Percentiles rank a stretch among this genome's conserved stretches.
Conservation (phyloP, 495 filamentous ascomycete species). For the Cryomyces minteri region DNA sequence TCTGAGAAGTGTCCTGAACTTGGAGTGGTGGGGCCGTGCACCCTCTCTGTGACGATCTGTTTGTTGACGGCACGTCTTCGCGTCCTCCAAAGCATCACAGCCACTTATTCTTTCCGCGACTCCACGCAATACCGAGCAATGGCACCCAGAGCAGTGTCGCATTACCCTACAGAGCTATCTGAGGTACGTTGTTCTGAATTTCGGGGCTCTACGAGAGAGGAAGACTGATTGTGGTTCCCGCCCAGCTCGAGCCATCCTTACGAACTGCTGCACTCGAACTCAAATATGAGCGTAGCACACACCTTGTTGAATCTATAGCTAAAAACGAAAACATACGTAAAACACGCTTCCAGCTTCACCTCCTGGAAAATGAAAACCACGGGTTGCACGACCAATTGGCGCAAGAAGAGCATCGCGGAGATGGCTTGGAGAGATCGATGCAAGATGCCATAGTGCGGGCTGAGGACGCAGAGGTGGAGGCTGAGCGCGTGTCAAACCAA, state of each 20-base stretch:
- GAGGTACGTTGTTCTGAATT: too few species aligned
- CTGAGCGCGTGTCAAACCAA: slow-evolving; percentile 34
- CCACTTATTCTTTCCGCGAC: too few species aligned
- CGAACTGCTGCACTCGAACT: slow-evolving; percentile 37
- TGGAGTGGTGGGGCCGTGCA: too few species aligned
- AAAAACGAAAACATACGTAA: slow-evolving; percentile 51
- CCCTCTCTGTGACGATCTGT: too few species aligned
- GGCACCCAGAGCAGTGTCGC: too few species aligned
- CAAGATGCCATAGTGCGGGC: slow-evolving; percentile 39
- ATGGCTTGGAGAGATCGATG: slow-evolving; percentile 27
- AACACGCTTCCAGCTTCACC: slow-evolving; percentile 41
- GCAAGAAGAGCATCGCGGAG: slow-evolving; percentile 31
- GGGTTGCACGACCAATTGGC: slow-evolving; percentile 39
- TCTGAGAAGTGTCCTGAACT: too few species aligned
- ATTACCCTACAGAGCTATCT: too few species aligned
- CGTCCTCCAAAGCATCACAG: too few species aligned
- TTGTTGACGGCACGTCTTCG: too few species aligned
- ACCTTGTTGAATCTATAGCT: slow-evolving; percentile 37
- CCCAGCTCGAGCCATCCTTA: slow-evolving; percentile 21
- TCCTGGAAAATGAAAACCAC: slow-evolving; percentile 57
- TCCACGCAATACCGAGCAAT: too few species aligned
- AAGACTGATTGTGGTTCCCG: too few species aligned
- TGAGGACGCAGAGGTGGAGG: slow-evolving; percentile 33
- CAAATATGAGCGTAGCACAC: slow-evolving; percentile 40
- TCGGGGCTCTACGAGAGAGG: too few species aligned